These are phyloP conservation scores for Orbilia javanica DNA, from an alignment of 2,329 filamentous ascomycete genomes.

Conservation along the genomic window DNA sequence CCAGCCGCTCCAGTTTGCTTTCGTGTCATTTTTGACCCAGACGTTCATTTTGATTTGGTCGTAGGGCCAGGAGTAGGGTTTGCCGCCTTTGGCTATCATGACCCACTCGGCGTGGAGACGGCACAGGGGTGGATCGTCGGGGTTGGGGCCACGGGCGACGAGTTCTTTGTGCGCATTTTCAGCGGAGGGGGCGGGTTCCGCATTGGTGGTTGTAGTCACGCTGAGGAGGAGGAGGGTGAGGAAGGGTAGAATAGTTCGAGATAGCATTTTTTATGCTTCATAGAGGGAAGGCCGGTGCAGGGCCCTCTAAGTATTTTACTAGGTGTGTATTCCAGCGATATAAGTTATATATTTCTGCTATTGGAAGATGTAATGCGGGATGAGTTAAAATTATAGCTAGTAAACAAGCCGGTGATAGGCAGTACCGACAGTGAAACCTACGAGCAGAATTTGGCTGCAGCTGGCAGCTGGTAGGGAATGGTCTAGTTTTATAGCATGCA, in stretches of 20 bases:
- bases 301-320: too few relatives aligned
- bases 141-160: neutral
- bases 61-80: neutral
- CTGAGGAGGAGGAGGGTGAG: neutral
- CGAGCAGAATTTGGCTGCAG: too few relatives aligned
- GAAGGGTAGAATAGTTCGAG: neutral
- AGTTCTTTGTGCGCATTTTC: neutral
- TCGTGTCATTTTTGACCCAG: neutral
- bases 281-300: too few relatives aligned
- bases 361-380: too few relatives aligned
- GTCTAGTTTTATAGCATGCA: too few relatives aligned
- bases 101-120: neutral
- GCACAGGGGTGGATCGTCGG: neutral
- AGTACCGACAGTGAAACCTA: too few relatives aligned
- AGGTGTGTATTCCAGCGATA: too few relatives aligned
- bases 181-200: neutral
- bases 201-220: neutral
- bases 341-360: too few relatives aligned
- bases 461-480: too few relatives aligned
- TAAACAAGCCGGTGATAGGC: too few relatives aligned
- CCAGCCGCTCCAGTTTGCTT: neutral
- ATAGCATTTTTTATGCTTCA: neutral
- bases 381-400: too few relatives aligned
- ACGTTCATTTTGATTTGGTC: neutral
- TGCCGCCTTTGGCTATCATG: neutral